Conservation (phyloP, 1,284 basidiomycete genomes). For the Wolfiporia cocos region DNA sequence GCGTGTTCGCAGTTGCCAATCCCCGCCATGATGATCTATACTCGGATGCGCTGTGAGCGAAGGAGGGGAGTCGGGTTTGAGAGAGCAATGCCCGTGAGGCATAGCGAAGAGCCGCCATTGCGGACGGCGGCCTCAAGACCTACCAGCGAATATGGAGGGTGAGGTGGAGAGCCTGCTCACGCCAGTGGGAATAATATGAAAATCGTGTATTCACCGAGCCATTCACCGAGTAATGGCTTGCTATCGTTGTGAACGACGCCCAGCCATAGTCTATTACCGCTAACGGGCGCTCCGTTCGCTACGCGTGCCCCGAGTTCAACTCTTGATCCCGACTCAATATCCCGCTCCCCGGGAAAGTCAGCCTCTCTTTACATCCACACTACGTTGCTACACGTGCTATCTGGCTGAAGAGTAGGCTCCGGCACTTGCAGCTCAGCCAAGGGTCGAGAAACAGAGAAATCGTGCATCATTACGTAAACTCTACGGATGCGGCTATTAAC, state of each 20-base stretch:
- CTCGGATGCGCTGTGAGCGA: constrained; percentile 6
- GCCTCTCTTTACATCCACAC: too few relatives aligned
- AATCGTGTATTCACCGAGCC: constrained; percentile 43
- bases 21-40: constrained; percentile 23
- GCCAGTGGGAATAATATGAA: constrained; percentile 16
- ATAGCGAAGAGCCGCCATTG: constrained; percentile 44
- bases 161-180: constrained; percentile 15
- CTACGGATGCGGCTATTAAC: constrained; percentile 1
- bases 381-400: too few relatives aligned
- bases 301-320: constrained; percentile 6
- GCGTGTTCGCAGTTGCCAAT: constrained; percentile 55
- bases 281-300: constrained; percentile 15
- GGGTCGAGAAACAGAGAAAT: too few relatives aligned
- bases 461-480: too few relatives aligned
- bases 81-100: constrained; percentile 24
- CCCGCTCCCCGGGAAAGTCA: too few relatives aligned
- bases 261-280: constrained; percentile 5
- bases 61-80: constrained; percentile 20
- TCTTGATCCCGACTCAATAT: not conserved
- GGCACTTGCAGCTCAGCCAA: too few relatives aligned
- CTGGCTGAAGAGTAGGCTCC: too few relatives aligned
- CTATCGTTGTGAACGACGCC: constrained; percentile 22
- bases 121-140: constrained; percentile 12
- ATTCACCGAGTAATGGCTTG: constrained; percentile 55
- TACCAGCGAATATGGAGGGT: constrained; percentile 9